Base-by-base conservation (phyloP, 257 asterid species). In the Scutellaria barbata region DNA sequence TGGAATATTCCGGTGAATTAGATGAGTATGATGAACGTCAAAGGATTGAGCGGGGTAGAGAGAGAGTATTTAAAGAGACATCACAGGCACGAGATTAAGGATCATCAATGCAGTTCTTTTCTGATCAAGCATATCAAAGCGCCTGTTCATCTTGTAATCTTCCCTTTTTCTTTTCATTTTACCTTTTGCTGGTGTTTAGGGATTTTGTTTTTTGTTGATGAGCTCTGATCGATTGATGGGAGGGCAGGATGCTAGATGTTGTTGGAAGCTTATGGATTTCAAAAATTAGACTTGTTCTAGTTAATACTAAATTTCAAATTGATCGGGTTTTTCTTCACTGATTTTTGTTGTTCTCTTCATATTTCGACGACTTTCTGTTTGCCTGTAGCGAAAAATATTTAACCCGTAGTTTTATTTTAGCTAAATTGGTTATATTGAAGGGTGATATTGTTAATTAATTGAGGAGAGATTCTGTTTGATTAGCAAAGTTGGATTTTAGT, bases 141-240 rank as follows among this genome's bases (percentile, higher is more conserved):
- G 48, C 96, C 96, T 14, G 84, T 81, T 12, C 92, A 87, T 81
- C 92, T 89, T 52, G 96, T 89, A 82, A 72, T n/a, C 43, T 66
- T 55, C 39, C 11, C 0, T 0, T 64, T 66, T 60, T 46, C 2
- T 1, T 22, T 43, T 58, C 50, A 12, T 40, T 37, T 62, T 16
- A 3, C 46, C 39, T 40, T 57, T 17, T 43, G 69, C 41, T 39
- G 39, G 62, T 16, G 48, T 66, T 47, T 66, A 70, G 74, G 40
- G 56, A 42, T 51, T 66, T 33, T 57, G 20, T 22, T 43, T 10
- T n/a, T 22, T 56, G 68, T 55, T 69, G 66, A 50, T 53, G 20
- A 63, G 50, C 16, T 70, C 58, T 46, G 75, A 30, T 43, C 37
- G 68, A 50, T 58, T 55, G 61, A 25, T 11, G 45, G 54, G 4